Evolutionary conservation across 2,329 filamentous ascomycete species (phyloP).

Genomic region (Didymella segeticola): DNA sequence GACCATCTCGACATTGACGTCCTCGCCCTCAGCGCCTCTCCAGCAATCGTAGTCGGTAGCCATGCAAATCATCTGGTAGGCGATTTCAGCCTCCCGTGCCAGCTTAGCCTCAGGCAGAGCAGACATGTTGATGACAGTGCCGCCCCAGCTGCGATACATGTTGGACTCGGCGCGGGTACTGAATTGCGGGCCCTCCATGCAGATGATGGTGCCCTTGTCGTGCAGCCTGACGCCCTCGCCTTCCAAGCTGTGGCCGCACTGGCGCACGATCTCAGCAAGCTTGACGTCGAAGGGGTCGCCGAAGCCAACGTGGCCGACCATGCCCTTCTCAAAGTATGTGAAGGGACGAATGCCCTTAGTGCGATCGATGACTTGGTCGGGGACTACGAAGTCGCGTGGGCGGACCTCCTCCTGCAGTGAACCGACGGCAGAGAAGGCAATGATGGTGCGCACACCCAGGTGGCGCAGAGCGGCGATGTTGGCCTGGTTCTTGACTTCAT

Average conservation of each 20-base stretch:
- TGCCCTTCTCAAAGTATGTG: slow-evolving; percentile 92
- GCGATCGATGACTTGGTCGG: slow-evolving; percentile 95
- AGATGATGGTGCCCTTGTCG: slow-evolving; percentile 82
- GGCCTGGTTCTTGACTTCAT: slow-evolving; percentile 92
- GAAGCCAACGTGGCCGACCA: slow-evolving; percentile 94
- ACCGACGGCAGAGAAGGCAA: slow-evolving; percentile 95
- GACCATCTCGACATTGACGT: slow-evolving; percentile 95
- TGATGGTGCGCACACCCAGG: slow-evolving; percentile 86
- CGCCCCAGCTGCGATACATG: slow-evolving; percentile 93
- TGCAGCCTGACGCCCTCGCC: slow-evolving; percentile 87
- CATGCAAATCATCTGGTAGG: slow-evolving; percentile 99
- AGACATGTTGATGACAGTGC: slow-evolving; percentile 98
- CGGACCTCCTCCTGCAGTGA: slow-evolving; percentile 90
- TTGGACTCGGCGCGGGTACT: slow-evolving; percentile 94
- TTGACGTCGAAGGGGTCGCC: slow-evolving; percentile 90
- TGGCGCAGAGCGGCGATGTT: slow-evolving; percentile 97
- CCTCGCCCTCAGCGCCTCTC: slow-evolving; percentile 75
- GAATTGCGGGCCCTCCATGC: slow-evolving; percentile 99
- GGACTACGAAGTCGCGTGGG: slow-evolving; percentile 95
- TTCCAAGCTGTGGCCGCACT: slow-evolving; percentile 77
- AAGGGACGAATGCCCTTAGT: slow-evolving; percentile 94
- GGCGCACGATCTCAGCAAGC: slow-evolving; percentile 77
- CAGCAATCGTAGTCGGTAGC: slow-evolving; percentile 99
- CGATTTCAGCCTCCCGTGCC: slow-evolving; percentile 92
- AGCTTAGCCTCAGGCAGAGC: slow-evolving; percentile 94